A percentile compares a stretch with the other conserved stretches of the same genome.
Evolutionary conservation across 108 stramenopile genomes (phyloP).

Genomic region (Asterionellopsis glacialis): DNA sequence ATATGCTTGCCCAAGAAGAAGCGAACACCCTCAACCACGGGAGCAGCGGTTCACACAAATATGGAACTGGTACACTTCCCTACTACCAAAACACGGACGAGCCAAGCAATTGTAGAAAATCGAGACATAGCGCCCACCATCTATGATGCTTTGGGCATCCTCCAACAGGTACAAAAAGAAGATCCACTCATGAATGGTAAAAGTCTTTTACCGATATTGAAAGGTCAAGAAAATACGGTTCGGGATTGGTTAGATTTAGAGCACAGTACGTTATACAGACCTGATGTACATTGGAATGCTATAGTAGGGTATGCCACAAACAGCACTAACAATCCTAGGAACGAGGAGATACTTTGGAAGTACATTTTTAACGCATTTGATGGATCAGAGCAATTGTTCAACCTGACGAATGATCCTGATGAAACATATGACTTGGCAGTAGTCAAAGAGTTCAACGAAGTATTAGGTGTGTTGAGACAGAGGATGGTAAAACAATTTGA

Average conservation of each 20-base stretch:
- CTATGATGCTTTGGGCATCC: constrained; percentile 17
- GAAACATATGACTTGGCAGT: constrained; percentile 23
- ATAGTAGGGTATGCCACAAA: constrained; percentile 12
- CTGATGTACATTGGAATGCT: constrained; percentile 7
- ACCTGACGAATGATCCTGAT: constrained; percentile 21
- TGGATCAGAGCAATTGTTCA: constrained; percentile 31
- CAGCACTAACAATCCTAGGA: not conserved
- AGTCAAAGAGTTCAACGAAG: not conserved
- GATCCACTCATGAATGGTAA: constrained; percentile 36
- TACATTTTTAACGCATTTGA: constrained; percentile 26
- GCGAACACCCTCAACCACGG: too few relatives aligned
- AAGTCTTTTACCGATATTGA: constrained; percentile 21
- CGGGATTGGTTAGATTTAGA: constrained; percentile 37
- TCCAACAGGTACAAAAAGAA: constrained; percentile 10
- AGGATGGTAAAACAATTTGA: constrained; percentile 25
- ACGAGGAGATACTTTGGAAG: constrained; percentile 14
- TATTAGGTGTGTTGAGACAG: constrained; percentile 17
- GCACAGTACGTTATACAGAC: constrained; percentile 20
- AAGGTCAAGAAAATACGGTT: constrained; percentile 4
- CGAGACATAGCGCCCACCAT: constrained; percentile 34
- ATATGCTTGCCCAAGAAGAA: constrained; percentile 10
- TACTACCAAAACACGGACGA: not conserved
- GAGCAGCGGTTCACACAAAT: too few relatives aligned
- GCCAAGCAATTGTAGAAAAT: constrained; percentile 23
- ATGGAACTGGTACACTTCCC: too few relatives aligned